Percentiles rank a stretch among this genome's conserved stretches.
These are phyloP conservation scores for Spencermartinsiella europaea DNA, from an alignment of 805 yeast genomes.

Conservation along the genomic window DNA sequence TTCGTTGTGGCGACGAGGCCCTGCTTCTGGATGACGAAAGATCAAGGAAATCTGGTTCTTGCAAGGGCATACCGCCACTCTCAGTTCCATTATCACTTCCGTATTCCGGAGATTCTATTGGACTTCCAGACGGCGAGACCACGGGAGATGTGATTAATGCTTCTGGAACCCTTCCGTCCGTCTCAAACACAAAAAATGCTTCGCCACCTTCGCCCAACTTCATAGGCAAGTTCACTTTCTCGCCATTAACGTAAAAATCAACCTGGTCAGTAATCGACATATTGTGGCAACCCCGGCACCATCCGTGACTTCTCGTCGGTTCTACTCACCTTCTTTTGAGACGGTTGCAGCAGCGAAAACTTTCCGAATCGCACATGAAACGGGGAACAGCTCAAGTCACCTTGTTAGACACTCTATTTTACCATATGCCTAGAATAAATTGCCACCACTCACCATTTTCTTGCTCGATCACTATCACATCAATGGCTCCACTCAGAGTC, in stretches of 20 bases:
- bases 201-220: constrained; percentile 97
- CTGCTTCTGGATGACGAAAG: constrained; percentile 24
- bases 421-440: not conserved
- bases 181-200: constrained; percentile 94
- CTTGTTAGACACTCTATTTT: constrained; percentile 21
- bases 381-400: constrained; percentile 81
- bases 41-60: constrained; percentile 50
- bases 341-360: constrained; percentile 85
- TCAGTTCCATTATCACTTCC: no score
- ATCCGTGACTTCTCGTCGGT: not conserved
- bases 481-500: constrained; percentile 94
- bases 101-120: constrained; percentile 24
- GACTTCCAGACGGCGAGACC: constrained; percentile 56
- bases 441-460: constrained; percentile 48
- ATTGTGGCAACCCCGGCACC: not conserved
- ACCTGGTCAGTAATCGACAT: constrained; percentile 46
- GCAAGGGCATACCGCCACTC: constrained; percentile 10
- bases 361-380: constrained; percentile 96
- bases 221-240: constrained; percentile 82
- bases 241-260: constrained; percentile 80
- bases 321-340: constrained; percentile 64
- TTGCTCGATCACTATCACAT: constrained; percentile 89
- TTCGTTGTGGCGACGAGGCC: not conserved
- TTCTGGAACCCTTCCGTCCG: constrained; percentile 63
- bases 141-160: constrained; percentile 86